phyloP scores from a whole-genome alignment of 176 grass and related monocot species.

The Chrysopogon serrulatus region DNA sequence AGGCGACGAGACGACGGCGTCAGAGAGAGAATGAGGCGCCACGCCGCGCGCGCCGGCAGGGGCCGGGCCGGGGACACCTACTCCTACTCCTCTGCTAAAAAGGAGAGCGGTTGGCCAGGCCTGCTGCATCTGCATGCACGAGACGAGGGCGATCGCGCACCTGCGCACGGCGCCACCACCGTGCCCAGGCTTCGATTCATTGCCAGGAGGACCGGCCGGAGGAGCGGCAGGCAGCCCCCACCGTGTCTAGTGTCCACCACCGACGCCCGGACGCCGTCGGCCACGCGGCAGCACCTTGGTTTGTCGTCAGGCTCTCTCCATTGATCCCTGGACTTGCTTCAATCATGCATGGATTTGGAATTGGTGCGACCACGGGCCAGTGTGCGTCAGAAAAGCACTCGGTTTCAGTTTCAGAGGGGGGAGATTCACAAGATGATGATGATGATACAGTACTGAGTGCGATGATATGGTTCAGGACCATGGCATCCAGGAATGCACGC shows the following conservation, averaged over 20 bases:
- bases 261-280: slow-evolving; percentile 2
- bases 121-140: too few relatives aligned
- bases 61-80: too few relatives aligned
- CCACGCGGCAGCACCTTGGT: neutral
- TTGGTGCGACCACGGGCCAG: neutral
- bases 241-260: neutral
- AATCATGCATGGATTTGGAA: neutral
- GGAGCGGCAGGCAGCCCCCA: neutral
- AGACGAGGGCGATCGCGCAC: neutral
- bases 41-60: too few relatives aligned
- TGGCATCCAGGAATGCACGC: neutral
- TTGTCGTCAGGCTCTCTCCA: neutral
- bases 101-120: too few relatives aligned
- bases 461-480: neutral
- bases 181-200: too few relatives aligned
- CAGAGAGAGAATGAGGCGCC: too few relatives aligned
- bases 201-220: too few relatives aligned
- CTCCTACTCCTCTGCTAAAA: too few relatives aligned
- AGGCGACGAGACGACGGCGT: neutral
- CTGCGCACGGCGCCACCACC: neutral
- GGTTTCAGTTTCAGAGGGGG: neutral
- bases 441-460: too few relatives aligned
- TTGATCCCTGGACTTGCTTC: neutral
- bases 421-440: too few relatives aligned
- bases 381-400: neutral